Base-by-base conservation (phyloP, 768 basidiomycete species). In the Macrolepiota fuliginosa region DNA sequence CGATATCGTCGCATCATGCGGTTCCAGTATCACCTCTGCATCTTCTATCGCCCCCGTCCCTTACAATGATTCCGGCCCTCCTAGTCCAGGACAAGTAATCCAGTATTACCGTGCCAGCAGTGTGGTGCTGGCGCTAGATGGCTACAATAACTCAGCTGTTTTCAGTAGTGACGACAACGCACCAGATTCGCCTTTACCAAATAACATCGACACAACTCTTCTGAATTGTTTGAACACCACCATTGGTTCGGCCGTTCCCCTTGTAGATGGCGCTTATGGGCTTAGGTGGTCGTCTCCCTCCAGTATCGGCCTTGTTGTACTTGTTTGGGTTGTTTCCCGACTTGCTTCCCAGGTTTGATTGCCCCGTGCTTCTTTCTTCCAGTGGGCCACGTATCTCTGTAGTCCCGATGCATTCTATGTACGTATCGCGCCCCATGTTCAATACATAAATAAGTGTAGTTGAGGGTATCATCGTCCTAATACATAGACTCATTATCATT, bases 31-130 rank as follows among this genome's bases (percentile, higher is more conserved):
- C 54, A 65, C 71, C 54, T 64, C 61, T 7, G 62, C 71, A 1
- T 63, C 58, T 25, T 61, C 70, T 6, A 66, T 72, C 32, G 25
- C 68, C 0, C 59, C 74, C 7, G 66, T 66, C 0, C 51, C 71
- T 3, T 79, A 76, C 58, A 69, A 74, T 15, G 73, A 76, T 50
- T 68, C 74, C 0, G 65, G 65, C 1, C 63, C 73, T 32, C 77
- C 80, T n/a, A 70, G 70, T 46, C 79, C 87, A 0, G 82, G 85
- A 65, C 81, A 87, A 66, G 81, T 79, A 0, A 65, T 89, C n/a
- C 83, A 89, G 61, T 90, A 90, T 69, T 90, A 86, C 67, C 85
- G 88, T 32, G 83, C 85, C 1, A 87, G 86, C 67, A 87, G 81
- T 49, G 78, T 88, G 39, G 82, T 80, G 1, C 75, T 90, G 25